phyloP scores from a whole-genome alignment of 768 basidiomycete species.

The Terana coerulea region DNA sequence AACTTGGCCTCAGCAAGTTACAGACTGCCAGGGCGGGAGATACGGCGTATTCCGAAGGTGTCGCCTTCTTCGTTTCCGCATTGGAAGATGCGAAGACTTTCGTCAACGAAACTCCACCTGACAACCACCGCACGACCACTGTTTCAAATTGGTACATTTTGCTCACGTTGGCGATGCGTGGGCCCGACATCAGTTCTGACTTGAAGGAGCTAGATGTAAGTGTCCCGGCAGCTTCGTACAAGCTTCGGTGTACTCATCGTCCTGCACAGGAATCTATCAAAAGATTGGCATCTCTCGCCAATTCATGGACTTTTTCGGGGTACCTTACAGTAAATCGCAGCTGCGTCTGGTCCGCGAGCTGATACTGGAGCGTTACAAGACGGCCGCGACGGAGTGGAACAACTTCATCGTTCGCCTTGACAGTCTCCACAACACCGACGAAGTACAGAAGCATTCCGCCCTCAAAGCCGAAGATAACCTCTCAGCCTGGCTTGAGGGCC shows the following conservation, averaged over 20 bases:
- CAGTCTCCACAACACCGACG: conserved; percentile 19
- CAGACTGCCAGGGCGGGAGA: conserved; percentile 40
- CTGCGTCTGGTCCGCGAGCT: conserved; percentile 50
- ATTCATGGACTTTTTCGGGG: conserved; percentile 43
- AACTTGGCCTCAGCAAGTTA: conserved; percentile 48
- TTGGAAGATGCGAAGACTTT: conserved; percentile 57
- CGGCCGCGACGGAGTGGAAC: conserved; percentile 45
- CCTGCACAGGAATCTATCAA: conserved; percentile 30
- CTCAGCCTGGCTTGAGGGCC: conserved; percentile 51
- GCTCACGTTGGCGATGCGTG: conserved; percentile 48
- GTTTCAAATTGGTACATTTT: conserved; percentile 58
- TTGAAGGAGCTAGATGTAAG: conserved; percentile 49
- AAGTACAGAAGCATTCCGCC: conserved; percentile 24
- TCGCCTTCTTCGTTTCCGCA: conserved; percentile 57
- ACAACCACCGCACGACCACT: conserved; percentile 56
- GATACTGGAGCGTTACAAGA: conserved; percentile 43
- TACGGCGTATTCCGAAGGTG: conserved; percentile 53
- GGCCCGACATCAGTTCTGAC: conserved; percentile 45
- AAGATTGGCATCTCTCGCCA: conserved; percentile 52
- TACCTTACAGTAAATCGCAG: conserved; percentile 45
- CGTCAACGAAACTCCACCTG: conserved; percentile 54
- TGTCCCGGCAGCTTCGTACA: conserved; percentile 3
- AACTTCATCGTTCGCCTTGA: conserved; percentile 34
- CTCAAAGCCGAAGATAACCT: conserved; percentile 54
- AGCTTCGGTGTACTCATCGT: no score